phyloP scores from a whole-genome alignment of 768 basidiomycete genomes.

The Mycena haematopus region DNA sequence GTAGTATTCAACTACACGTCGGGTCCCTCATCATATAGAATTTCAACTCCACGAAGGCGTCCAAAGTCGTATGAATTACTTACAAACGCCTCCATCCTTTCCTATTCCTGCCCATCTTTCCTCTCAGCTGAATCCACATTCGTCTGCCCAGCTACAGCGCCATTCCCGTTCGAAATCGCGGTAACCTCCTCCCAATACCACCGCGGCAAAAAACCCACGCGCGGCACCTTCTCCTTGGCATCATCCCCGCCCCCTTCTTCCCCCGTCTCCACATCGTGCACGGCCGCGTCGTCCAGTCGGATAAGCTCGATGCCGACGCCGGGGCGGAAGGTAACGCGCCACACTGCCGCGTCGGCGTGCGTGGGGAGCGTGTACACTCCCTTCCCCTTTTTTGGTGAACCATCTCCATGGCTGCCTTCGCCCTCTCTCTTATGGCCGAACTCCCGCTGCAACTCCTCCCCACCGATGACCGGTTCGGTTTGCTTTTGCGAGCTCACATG shows the following conservation, averaged over 20 bases:
- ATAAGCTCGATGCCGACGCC: conserved; percentile 58
- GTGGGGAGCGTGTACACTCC: conserved; percentile 11
- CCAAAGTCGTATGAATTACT: neutral
- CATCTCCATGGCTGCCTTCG: neutral
- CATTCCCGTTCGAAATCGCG: neutral
- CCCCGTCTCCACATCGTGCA: conserved; percentile 64
- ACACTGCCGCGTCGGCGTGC: conserved; percentile 47
- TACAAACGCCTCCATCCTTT: neutral
- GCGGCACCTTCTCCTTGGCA: conserved; percentile 42
- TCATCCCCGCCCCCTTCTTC: conserved; percentile 40
- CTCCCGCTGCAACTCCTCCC: neutral
- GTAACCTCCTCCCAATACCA: conserved; percentile 66
- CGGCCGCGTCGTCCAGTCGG: conserved; percentile 53
- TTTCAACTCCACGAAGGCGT: no score
- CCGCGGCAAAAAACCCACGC: conserved; percentile 79
- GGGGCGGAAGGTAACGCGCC: conserved; percentile 75
- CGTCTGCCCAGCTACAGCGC: neutral
- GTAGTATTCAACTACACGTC: no score
- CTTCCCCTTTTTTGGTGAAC: conserved; percentile 31
- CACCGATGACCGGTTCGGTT: conserved; percentile 29
- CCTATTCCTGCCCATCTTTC: no score
- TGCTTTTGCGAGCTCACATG: conserved; percentile 33
- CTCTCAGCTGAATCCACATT: neutral
- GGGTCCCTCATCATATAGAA: no score
- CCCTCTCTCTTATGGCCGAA: no score